Percentiles rank a stretch among this genome's conserved stretches.
Conservation (phyloP, 2,329 filamentous ascomycete genomes). For the Cercospora berteroae region DNA sequence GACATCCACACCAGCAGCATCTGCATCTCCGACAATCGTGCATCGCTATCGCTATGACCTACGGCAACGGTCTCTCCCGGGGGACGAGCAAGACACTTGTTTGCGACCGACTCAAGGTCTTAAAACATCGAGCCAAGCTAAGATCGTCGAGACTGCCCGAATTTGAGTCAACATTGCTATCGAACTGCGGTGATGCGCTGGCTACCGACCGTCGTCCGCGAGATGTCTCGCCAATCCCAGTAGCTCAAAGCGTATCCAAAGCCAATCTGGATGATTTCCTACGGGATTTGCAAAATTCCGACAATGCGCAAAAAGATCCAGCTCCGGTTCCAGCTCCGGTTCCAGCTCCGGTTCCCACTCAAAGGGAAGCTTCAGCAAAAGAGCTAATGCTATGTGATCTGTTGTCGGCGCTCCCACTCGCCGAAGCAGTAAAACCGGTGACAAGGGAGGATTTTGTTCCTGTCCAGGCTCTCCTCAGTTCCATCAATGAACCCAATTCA, state of each 20-base stretch:
- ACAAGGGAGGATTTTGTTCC: neutral
- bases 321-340: neutral
- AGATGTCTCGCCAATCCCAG: neutral
- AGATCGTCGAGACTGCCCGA: neutral
- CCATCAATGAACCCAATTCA: neutral
- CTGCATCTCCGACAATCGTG: neutral
- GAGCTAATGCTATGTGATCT: neutral
- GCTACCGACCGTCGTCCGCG: neutral
- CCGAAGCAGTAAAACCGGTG: neutral
- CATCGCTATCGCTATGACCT: neutral
- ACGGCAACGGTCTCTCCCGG: neutral
- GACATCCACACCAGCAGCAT: neutral
- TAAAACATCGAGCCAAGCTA: neutral
- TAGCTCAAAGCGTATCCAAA: neutral
- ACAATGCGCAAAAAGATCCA: neutral
- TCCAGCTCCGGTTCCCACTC: neutral
- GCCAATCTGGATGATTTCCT: neutral
- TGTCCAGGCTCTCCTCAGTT: neutral
- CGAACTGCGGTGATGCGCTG: neutral
- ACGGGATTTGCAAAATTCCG: no score
- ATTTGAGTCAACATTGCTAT: neutral
- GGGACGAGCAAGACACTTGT: neutral
- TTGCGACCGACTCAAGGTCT: neutral
- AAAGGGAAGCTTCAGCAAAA: neutral
- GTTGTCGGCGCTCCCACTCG: neutral